These are phyloP conservation scores for Apiospora kogelbergensis DNA, from an alignment of 2,329 filamentous ascomycete species.

Conservation along the genomic window DNA sequence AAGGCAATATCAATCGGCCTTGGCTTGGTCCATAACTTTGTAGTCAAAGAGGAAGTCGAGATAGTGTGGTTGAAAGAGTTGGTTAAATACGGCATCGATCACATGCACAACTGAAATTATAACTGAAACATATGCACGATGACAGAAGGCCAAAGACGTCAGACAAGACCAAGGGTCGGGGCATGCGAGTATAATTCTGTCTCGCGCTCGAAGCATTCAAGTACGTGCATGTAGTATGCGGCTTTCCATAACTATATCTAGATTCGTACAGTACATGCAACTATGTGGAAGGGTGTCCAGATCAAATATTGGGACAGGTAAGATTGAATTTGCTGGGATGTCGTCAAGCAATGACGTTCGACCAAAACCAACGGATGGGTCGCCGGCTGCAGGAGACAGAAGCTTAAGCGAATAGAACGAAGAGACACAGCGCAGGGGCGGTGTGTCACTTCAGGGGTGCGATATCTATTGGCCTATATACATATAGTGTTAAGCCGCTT, in stretches of 20 bases:
- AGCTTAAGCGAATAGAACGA: neutral
- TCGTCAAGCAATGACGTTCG: neutral
- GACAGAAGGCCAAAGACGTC: neutral
- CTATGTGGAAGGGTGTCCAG: neutral
- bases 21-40: neutral
- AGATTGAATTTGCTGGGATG: neutral
- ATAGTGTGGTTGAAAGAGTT: neutral
- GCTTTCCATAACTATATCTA: neutral
- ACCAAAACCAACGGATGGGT: neutral
- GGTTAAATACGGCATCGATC: neutral
- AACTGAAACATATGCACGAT: neutral
- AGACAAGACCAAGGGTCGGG: neutral
- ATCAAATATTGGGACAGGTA: neutral
- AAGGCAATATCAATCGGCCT: neutral
- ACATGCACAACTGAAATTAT: neutral
- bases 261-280: neutral
- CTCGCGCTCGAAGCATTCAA: neutral
- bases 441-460: neutral
- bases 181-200: neutral
- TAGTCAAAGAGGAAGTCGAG: neutral
- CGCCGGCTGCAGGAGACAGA: neutral
- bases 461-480: neutral
- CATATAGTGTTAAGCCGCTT: neutral
- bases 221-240: neutral
- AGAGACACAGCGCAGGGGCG: neutral